Evolutionary conservation across 768 basidiomycete species (phyloP), one percentile per base, ranked within the genome.

Genomic region (Gyrodon lividus): DNA sequence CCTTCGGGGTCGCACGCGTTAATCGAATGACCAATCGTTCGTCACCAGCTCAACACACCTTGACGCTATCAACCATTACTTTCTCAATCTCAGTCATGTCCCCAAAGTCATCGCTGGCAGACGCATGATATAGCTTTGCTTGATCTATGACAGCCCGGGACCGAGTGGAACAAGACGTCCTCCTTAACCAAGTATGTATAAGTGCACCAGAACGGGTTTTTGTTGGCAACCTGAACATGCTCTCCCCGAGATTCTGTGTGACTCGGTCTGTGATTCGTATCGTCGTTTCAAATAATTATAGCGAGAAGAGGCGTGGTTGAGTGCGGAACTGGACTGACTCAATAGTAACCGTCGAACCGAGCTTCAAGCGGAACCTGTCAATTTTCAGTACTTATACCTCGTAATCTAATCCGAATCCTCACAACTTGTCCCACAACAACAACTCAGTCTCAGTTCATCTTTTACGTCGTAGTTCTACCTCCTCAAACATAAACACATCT

Each of bases 21-120:
- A 55, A 30, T 48, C 23, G 39, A 33, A 23, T 3, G 13, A 30
- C 43, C 38, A 33, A 16, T 7, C 8, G 12, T 4, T 28, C 12
- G n/a, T 20, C 19, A 24, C 16, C 16, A n/a, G 1, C 19, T 7
- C 22, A 38, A 35, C 67, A 26, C 56, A 86, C 91, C 75, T 83
- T 89, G 71, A 92, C 84, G 13, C 80, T 82, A 61, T 89, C 84
- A 16, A 80, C 65, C 19, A 92, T 71, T 31, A 89, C 71, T 59
- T 84, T 82, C 57, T 92, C 87, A 33, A 93, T 59, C 5, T 68
- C 66, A 4, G 77, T 78, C 33, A 69, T 40, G 34, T 61, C 7
- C 37, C 55, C 55, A 30, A 46, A 52, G 20, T 39, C 46, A 20
- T 52, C 41, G 24, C 43, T 23, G 26, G 47, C 7, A 10, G 23